Evolutionary conservation across 495 filamentous ascomycete species (phyloP).

Genomic region (Aspergillus bridgeri): DNA sequence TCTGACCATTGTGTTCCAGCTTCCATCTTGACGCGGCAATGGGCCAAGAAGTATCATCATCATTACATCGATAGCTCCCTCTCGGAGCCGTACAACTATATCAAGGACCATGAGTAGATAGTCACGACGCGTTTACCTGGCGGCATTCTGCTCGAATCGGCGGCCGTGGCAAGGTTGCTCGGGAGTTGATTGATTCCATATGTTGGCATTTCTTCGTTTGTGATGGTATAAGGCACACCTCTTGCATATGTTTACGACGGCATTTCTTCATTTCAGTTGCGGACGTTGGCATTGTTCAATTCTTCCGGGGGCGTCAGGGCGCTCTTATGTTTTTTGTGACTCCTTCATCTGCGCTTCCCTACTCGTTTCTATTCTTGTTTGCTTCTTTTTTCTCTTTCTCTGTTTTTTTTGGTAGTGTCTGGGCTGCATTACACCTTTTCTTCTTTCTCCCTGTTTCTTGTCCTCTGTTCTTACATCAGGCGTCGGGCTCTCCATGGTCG

Average conservation of each 20-base stretch:
- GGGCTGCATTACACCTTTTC: conserved; percentile 28
- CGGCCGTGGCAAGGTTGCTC: conserved; percentile 14
- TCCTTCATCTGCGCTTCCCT: conserved; percentile 18
- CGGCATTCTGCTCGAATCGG: conserved; percentile 21
- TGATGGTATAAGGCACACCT: conserved; percentile 39
- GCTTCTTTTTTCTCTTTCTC: conserved; percentile 18
- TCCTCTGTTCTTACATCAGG: conserved; percentile 25
- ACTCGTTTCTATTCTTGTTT: conserved; percentile 7
- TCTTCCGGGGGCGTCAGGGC: conserved; percentile 36
- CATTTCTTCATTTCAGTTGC: conserved; percentile 39
- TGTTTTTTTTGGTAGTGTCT: conserved; percentile 25
- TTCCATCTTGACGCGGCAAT: conserved; percentile 84
- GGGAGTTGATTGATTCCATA: conserved; percentile 37
- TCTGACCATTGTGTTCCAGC: conserved; percentile 49
- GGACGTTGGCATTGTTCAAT: conserved; percentile 36
- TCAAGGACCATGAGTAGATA: conserved; percentile 37
- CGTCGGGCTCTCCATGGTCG: conserved; percentile 28
- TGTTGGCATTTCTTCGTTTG: conserved; percentile 45
- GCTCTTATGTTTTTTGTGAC: conserved; percentile 21
- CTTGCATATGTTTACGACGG: conserved; percentile 49
- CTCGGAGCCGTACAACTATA: conserved; percentile 35
- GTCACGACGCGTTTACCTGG: conserved; percentile 22
- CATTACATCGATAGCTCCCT: conserved; percentile 42
- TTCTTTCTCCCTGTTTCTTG: conserved; percentile 38
- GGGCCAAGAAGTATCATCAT: conserved; percentile 74